Evolutionary conservation across 2,329 filamentous ascomycete genomes (phyloP).

Genomic region (Aspergillus sp.): DNA sequence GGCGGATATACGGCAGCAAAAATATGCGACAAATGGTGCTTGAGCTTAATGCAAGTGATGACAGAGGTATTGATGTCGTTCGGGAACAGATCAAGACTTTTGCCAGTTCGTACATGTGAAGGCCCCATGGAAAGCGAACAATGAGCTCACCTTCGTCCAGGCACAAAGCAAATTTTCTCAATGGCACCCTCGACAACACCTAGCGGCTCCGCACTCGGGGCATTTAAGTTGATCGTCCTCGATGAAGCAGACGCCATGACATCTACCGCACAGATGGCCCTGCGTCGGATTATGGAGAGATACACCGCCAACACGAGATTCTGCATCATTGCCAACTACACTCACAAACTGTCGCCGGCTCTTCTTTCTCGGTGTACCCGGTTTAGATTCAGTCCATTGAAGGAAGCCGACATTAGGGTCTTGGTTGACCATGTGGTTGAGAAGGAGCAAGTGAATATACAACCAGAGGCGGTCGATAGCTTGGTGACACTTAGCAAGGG

Average conservation of each 20-base stretch:
- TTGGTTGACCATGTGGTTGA: constrained; percentile 86
- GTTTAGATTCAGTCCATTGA: constrained; percentile 91
- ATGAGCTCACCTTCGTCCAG: constrained; percentile 12
- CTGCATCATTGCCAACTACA: constrained; percentile 98
- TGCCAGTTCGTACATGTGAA: constrained; percentile 53
- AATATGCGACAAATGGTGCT: constrained; percentile 99
- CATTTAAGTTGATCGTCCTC: constrained; percentile 92
- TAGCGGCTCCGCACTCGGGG: constrained; percentile 52
- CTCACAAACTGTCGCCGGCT: constrained; percentile 92
- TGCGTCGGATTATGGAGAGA: constrained; percentile 97
- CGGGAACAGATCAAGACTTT: constrained; percentile 99
- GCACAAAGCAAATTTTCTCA: constrained; percentile 94
- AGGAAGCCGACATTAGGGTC: constrained; percentile 76
- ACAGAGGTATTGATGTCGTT: constrained; percentile 95
- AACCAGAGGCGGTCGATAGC: constrained; percentile 72
- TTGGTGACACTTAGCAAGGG: constrained; percentile 86
- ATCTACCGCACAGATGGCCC: constrained; percentile 95
- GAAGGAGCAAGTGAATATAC: constrained; percentile 81
- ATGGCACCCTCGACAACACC: constrained; percentile 46
- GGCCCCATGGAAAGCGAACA: too few relatives aligned
- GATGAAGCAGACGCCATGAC: constrained; percentile 99
- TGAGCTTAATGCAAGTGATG: constrained; percentile 94
- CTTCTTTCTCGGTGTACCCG: constrained; percentile 88
- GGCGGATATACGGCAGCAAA: constrained; percentile 83
- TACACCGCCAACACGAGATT: constrained; percentile 97